A percentile compares a stretch with the other conserved stretches of the same genome.
phyloP scores from a whole-genome alignment of 208 protist species.

The Wallacemonas rigidus region DNA sequence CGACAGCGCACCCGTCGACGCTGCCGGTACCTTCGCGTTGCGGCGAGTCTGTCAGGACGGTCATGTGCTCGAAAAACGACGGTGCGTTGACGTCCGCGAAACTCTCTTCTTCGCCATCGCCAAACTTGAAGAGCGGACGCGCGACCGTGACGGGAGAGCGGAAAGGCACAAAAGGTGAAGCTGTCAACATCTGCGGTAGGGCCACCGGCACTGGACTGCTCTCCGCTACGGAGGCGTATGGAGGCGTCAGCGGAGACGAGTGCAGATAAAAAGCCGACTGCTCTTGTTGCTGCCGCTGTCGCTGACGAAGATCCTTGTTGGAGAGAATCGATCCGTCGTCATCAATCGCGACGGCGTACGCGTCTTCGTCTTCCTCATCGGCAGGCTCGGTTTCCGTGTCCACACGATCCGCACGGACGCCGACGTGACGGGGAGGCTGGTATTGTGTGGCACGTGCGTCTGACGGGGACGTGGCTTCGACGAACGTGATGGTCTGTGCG shows the following conservation, averaged over 20 bases:
- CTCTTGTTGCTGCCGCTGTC: not conserved
- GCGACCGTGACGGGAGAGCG: not conserved
- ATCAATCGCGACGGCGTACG: slow-evolving; percentile 11
- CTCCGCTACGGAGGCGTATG: not conserved
- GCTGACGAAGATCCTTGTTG: slow-evolving; percentile 9
- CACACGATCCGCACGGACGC: not conserved
- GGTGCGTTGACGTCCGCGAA: not conserved
- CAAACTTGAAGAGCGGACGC: slow-evolving; percentile 9
- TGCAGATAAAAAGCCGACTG: not conserved
- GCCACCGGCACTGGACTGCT: too few relatives aligned
- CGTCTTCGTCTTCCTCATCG: slow-evolving; percentile 12
- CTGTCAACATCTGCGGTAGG: not conserved
- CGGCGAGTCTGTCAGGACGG: not conserved
- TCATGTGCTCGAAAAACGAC: not conserved
- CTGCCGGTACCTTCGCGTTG: not conserved
- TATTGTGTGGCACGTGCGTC: not conserved
- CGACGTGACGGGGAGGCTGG: not conserved
- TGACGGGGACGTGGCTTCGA: not conserved
- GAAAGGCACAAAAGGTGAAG: slow-evolving; percentile 10
- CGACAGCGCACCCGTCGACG: not conserved
- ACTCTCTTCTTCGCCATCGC: not conserved
- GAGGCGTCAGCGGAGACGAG: not conserved
- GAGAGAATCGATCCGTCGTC: slow-evolving; percentile 13
- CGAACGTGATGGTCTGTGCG: not conserved
- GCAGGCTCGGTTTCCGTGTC: not conserved